Base-by-base conservation (phyloP, 805 yeast species). In the Candida oleophila region DNA sequence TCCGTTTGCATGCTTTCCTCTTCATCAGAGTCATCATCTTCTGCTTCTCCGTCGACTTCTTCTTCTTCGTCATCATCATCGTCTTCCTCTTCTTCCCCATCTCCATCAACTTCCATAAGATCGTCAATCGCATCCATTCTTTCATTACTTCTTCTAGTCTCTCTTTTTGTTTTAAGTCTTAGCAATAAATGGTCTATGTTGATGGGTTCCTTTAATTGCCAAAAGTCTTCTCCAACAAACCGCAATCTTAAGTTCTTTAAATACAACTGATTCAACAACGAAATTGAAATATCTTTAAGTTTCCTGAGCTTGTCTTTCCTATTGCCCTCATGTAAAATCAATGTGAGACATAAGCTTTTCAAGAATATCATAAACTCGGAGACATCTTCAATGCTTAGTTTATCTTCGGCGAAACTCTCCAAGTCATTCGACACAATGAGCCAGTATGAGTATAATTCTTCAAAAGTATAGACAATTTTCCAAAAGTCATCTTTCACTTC, bases 381-480 rank as follows among this genome's bases (percentile, higher is more conserved):
- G 15, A 77, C 75, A 38, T 74, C 73, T 2, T 56, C 68, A 43
- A 58, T 51, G 4, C 64, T 54, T 14, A 82, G 61, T 30, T 78
- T 69, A 18, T 73, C 74, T 4, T 62, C 66, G 9, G 59, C 61
- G 46, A 78, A 75, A 41, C 83, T 64, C 52, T 83, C 91, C 9
- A 69, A 64, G 56, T 87, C 95, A 52, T 81, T 84, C 2, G 87
- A 77, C 7, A 87, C 80, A 21, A 80, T 74, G 37, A 87, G 62
- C 78, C 87, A 78, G 55, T 82, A 85, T 1, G 89, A 81, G 49
- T 82, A 76, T 8, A 85, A 57, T 51, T 86, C 89, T 47, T 84
- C 71, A 49, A 82, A 77, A 0, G 83, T 58, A 38, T 67, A 71
- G 2, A 85, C 57, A 4, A 59, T 50, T 28, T 62, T 60, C 71